Evolutionary conservation across 805 yeast species (phyloP), one percentile per base, ranked within the genome.

Genomic region (Danielozyma ontarioensis): DNA sequence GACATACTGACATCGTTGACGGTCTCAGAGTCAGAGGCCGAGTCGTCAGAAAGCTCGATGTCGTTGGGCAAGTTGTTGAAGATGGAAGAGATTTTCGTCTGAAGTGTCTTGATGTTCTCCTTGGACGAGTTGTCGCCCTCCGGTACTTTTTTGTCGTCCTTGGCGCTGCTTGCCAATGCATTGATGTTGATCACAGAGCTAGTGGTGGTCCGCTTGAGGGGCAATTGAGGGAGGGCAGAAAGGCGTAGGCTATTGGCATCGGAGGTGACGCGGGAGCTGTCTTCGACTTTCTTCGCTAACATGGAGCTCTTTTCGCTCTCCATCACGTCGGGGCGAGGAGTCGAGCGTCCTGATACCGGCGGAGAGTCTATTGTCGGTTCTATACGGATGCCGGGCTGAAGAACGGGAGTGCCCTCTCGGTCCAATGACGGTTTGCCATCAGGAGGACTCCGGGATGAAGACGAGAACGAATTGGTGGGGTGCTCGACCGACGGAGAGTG

Each of bases 11-110:
- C 46, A 33, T 48, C 43, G 18, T 42, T 45, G 5, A 59, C 48
- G 1, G 69, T 58, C 14, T 66, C 72, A 27, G 44, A 43, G 31
- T 65, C 72, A 1, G 67, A 59, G 3, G 68, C 69, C n/a, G 68
- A 62, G 40, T 67, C 72, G 33, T 67, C 73, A 0, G 70, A 64
- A 5, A 67, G 44, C 37, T 67, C 72, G 33, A 67, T 64, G 48
- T 67, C 73, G 41, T 67, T 67, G 11, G 73, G 73, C n/a, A 67
- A 46, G 28, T 67, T 67, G 38, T 62, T 67, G 47, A 67, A 67
- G 4, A 65, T 59, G 5, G 68, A 53, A 2, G 68, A 50, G 10
- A 64, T 62, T 22, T 57, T 45, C 38, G 46, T 57, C 40, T 53
- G 63, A 5, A 60, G 44, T n/a, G 57, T 39, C 14, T 36, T 29